phyloP scores from a whole-genome alignment of 768 basidiomycete species.

The Aureoboletus auriporus region DNA sequence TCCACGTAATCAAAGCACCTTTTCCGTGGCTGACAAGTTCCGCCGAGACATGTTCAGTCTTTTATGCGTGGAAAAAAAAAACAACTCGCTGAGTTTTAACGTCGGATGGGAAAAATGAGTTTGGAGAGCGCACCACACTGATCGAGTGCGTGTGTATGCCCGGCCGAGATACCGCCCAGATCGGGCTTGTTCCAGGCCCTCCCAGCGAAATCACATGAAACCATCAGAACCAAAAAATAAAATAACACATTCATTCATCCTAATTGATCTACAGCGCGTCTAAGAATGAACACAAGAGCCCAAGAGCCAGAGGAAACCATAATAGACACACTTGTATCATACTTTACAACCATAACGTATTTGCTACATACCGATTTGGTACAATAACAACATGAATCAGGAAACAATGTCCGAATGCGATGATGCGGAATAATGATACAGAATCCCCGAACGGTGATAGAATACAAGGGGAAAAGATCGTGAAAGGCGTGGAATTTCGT shows the following conservation, averaged over 20 bases:
- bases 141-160: slow-evolving; percentile 3
- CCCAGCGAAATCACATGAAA: slow-evolving; percentile 18
- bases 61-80: neutral
- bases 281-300: neutral
- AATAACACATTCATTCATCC: neutral
- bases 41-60: slow-evolving; percentile 13
- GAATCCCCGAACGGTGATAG: slow-evolving; percentile 21
- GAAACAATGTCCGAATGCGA: slow-evolving; percentile 21
- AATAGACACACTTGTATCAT: slow-evolving; percentile 14
- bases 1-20: no score
- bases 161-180: neutral
- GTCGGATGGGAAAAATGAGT: slow-evolving; percentile 5
- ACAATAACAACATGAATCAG: slow-evolving; percentile 22
- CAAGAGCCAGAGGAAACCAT: neutral
- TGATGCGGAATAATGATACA: slow-evolving; percentile 37
- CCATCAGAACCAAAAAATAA: neutral
- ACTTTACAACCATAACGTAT: slow-evolving; percentile 36
- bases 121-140: slow-evolving; percentile 5
- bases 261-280: neutral
- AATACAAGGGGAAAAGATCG: slow-evolving; percentile 23
- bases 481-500: slow-evolving; percentile 28
- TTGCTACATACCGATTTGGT: slow-evolving; percentile 28
- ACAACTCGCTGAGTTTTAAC: slow-evolving; percentile 14
- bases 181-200: neutral
- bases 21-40: slow-evolving; percentile 1